Evolutionary conservation across 1,284 basidiomycete genomes (phyloP).

Genomic region (Rugosomyces carneus): DNA sequence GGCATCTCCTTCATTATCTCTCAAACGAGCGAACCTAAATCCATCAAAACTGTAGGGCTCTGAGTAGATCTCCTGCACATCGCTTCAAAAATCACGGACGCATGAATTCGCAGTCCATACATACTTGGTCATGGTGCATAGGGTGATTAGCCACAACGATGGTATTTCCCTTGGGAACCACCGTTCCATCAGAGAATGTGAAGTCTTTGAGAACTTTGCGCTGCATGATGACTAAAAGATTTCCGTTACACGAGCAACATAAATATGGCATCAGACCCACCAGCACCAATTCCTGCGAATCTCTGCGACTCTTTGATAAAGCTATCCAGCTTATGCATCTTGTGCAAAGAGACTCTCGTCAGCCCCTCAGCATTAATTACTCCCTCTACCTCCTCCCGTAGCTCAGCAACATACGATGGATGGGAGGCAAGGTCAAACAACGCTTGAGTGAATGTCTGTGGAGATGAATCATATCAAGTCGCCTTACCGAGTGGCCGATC

Average conservation of each 20-base stretch:
- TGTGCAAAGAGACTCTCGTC: conserved; percentile 36
- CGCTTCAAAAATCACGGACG: background rate
- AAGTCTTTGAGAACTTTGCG: conserved; percentile 30
- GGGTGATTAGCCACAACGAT: conserved; percentile 22
- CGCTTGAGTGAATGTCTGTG: conserved; percentile 27
- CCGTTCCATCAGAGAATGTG: conserved; percentile 33
- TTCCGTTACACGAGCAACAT: background rate
- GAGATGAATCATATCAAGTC: background rate
- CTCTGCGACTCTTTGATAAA: conserved; percentile 43
- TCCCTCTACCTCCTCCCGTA: conserved; percentile 40
- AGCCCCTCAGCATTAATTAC: conserved; percentile 35
- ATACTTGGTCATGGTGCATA: conserved; percentile 26
- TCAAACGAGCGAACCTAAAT: conserved; percentile 29
- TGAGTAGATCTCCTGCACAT: conserved; percentile 19
- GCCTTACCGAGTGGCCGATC: background rate
- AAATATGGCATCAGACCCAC: conserved; percentile 16
- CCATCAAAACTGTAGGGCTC: conserved; percentile 28
- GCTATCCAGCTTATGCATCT: conserved; percentile 43
- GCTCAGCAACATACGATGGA: conserved; percentile 33
- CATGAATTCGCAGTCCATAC: background rate
- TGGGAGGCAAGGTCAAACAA: conserved; percentile 37
- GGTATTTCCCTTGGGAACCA: conserved; percentile 28
- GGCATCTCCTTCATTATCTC: conserved; percentile 22
- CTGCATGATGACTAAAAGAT: conserved; percentile 19
- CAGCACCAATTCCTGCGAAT: conserved; percentile 23